Evolutionary conservation across 345 rosid species (phyloP), one percentile per base, ranked within the genome.

Genomic region (Mallotus nudiflorus): DNA sequence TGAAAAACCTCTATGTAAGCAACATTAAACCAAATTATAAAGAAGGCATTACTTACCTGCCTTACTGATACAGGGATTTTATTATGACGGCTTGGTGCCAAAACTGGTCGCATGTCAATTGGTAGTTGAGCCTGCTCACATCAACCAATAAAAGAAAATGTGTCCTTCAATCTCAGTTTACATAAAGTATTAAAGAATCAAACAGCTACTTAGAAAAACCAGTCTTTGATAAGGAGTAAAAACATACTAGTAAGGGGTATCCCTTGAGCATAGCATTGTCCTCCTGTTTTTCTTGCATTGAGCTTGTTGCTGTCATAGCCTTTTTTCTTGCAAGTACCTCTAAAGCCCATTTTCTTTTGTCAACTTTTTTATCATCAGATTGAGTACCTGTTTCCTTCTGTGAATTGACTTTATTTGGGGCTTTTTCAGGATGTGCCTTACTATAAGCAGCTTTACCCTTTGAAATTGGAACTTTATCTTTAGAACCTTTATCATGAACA

Each of bases 261-360:
- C 93, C 97, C 82, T 85, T 88, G 49, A 89, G 84, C 61, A 73
- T 76, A 4, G 84, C 89, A 78, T 66, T 79, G 67, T 84, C 91
- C 80, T 86, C 93, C 74, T 80, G 85, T 63, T 73, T 76, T 37
- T 82, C 93, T 71, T 79, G 68, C 33, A 78, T 66, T 73, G 84
- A 82, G 84, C 52, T 80, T 78, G 78, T 84, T 73, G 78, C 75
- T 51, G 81, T 82, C 73, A 81, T 84, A 63, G 91, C 88, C 75
- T 73, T 89, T 85, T 90, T 95, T 70, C 99, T 84, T 13, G 99
- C 97, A 81, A 95, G 99, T 74, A 95, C 87, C 82, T 89, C 89
- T 76, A 90, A 72, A 57, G 99, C 99, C 96, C 93, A 92, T 78
- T 92, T 92, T 71, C 92, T 89, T 85, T 89, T 92, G 84, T 95